These are phyloP conservation scores for Globisporangium paddicum DNA, from an alignment of 352 stramenopile species.

Conservation along the genomic window DNA sequence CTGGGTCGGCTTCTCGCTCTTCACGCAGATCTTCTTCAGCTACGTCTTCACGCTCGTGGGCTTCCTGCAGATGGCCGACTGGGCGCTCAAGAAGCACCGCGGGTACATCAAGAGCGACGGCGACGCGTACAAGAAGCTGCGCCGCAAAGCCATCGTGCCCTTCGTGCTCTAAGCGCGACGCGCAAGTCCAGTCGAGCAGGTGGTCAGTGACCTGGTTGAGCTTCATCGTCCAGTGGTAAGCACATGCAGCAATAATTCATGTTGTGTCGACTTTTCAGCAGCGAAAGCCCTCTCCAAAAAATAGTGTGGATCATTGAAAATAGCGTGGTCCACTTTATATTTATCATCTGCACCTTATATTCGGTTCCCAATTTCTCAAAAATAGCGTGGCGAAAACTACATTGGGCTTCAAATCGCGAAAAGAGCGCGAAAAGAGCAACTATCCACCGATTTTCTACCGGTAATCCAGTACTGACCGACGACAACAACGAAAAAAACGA, in stretches of 20 bases:
- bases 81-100: slow-evolving; percentile 86
- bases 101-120: slow-evolving; percentile 86
- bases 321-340: not conserved
- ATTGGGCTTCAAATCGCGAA: too few relatives aligned
- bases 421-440: not conserved
- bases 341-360: too few relatives aligned
- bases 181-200: too few relatives aligned
- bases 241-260: too few relatives aligned
- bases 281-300: too few relatives aligned
- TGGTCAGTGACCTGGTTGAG: too few relatives aligned
- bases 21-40: slow-evolving; percentile 78
- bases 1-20: slow-evolving; percentile 87
- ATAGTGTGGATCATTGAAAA: too few relatives aligned
- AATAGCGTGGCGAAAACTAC: too few relatives aligned
- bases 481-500: not conserved
- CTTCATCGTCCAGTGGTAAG: too few relatives aligned
- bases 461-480: slow-evolving; percentile 8
- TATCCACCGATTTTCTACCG: slow-evolving; percentile 10
- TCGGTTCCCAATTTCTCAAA: too few relatives aligned
- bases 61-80: slow-evolving; percentile 88
- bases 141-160: slow-evolving; percentile 80
- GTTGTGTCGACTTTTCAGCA: too few relatives aligned
- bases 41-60: slow-evolving; percentile 85
- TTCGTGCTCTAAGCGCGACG: slow-evolving; percentile 71
- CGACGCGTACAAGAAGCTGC: slow-evolving; percentile 86